Conservation (phyloP, 306 rosid species). For the Clitoria ternatea region DNA sequence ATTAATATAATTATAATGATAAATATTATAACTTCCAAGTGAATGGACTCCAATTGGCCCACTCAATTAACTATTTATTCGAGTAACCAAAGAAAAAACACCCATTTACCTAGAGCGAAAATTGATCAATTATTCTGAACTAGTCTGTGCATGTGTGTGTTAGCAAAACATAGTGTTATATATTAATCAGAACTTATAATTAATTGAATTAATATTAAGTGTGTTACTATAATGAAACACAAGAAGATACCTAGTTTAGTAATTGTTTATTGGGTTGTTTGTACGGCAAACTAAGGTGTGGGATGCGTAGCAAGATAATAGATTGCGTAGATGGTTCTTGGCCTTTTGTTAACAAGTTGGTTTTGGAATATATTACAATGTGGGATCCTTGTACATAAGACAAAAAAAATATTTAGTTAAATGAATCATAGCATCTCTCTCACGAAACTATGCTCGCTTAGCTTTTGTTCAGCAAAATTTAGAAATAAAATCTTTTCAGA, state of each 20-base stretch:
- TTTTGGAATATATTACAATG: slow-evolving; percentile 33
- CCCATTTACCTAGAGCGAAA: background rate
- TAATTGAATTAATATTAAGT: background rate
- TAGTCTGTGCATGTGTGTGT: slow-evolving; percentile 12
- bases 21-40: slow-evolving; percentile 5
- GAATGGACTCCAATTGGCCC: slow-evolving; percentile 18
- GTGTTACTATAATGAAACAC: background rate
- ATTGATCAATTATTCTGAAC: slow-evolving; percentile 13
- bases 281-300: slow-evolving; percentile 32
- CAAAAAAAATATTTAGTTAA: slow-evolving; percentile 28
- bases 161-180: background rate
- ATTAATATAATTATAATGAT: slow-evolving; percentile 11
- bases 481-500: background rate
- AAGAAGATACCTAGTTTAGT: background rate
- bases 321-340: slow-evolving; percentile 56
- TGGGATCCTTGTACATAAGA: background rate
- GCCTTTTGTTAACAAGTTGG: slow-evolving; percentile 33
- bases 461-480: slow-evolving; percentile 7
- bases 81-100: no score
- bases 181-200: no score
- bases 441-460: slow-evolving; percentile 25
- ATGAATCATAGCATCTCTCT: slow-evolving; percentile 30
- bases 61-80: slow-evolving; percentile 16
- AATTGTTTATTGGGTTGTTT: slow-evolving; percentile 3
- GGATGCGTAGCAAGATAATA: slow-evolving; percentile 43